phyloP scores from a whole-genome alignment of 345 rosid genomes.

The Microcos paniculata region DNA sequence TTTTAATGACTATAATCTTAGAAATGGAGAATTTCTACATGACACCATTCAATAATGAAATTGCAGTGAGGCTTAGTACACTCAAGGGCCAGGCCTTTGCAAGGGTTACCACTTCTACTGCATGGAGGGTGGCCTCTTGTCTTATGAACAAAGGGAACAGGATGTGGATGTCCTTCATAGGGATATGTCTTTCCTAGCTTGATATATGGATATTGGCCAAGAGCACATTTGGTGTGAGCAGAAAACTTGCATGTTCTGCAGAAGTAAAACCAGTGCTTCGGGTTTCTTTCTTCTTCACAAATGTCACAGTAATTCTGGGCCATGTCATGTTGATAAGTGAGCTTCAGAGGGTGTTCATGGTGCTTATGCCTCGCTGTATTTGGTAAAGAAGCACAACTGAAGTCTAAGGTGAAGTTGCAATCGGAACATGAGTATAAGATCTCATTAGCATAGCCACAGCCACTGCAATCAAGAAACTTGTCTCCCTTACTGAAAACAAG shows the following conservation, averaged over 20 bases:
- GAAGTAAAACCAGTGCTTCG: conserved; percentile 4
- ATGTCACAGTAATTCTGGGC: not conserved
- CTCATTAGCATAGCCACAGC: not conserved
- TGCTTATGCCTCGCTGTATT: not conserved
- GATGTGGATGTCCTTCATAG: conserved; percentile 8
- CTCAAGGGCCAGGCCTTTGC: conserved; percentile 17
- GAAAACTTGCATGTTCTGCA: not conserved
- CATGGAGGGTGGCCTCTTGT: conserved; percentile 4
- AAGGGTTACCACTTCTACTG: not conserved
- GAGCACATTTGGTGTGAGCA: not conserved
- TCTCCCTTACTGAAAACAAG: not conserved
- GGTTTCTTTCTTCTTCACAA: not conserved
- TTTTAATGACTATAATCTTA: not conserved
- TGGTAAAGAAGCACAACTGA: not conserved
- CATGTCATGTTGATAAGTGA: not conserved
- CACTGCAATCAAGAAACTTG: not conserved
- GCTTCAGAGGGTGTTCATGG: not conserved
- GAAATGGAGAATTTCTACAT: conserved; percentile 10
- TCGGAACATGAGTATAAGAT: not conserved
- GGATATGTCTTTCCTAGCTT: not conserved
- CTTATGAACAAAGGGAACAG: conserved; percentile 18
- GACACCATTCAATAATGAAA: conserved; percentile 8
- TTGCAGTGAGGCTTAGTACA: conserved; percentile 10
- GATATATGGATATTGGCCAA: not conserved
- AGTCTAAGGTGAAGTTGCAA: conserved; percentile 1